Base-by-base conservation (phyloP, 1,284 basidiomycete genomes). In the Megacollybia platyphylla region DNA sequence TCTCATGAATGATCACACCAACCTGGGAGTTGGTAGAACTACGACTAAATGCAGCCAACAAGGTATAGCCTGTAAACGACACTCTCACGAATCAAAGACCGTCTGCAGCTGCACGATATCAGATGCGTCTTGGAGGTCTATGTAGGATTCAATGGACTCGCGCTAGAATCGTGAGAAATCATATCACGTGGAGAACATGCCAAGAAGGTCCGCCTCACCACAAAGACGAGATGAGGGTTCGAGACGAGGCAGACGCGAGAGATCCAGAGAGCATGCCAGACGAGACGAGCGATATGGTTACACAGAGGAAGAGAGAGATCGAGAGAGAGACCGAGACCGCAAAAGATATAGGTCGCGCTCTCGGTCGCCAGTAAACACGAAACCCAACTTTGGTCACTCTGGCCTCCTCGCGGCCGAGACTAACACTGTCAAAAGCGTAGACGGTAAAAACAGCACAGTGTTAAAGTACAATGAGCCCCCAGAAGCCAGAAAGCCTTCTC, bases 381-480 rank as follows among this genome's bases (percentile, higher is more conserved):
- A 91, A 58, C 93, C 93, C 2, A 90, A 96, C 57, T 96, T 96
- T 59, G 73, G 67, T 7, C 74, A 75, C 4, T 96, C 90, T 1
- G 96, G 96, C 5, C 68, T 96, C 8, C 74, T 99, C 17, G 96
- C 94, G 0, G 93, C 92, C 4, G 96, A 90, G 56, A 94, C 91
- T 4, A 96, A 97, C 55, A 88, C 84, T 1, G 79, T 90, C 38
- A 76, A 79, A 53, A 71, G 73, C 28, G 61, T 64, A 6, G 79
- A 87, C 52, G 83, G 86, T 7, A 79, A 49, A 36, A 51, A 77
- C 43, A 90, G 82, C 44, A 88, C 93, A 1, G 78, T 94, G 32
- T 68, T 99, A 47, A 99, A 98, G 61, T 99, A 99, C 58, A 94
- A 97, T 53, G 96, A 99, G 60, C 96, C 96, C 8, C 91, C 94